A percentile compares a stretch with the other conserved stretches of the same genome.
These are phyloP conservation scores for Herpotrichia juniperi DNA, from an alignment of 2,329 filamentous ascomycete species.

Conservation along the genomic window DNA sequence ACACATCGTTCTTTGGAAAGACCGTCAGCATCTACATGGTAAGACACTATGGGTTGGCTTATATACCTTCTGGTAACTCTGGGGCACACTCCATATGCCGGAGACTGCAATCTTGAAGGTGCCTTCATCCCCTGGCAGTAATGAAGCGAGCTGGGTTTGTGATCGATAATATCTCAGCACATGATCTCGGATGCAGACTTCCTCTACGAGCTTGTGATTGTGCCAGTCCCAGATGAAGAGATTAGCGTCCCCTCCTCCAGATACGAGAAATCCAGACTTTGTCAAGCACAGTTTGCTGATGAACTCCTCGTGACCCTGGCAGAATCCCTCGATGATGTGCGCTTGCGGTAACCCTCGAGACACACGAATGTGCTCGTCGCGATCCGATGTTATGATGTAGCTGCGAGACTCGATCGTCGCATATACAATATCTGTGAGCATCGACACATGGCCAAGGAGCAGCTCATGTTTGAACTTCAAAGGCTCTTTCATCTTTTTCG, in stretches of 20 bases:
- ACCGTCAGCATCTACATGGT: background rate
- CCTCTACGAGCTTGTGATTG: slow-evolving; percentile 59
- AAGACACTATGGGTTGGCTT: slow-evolving; percentile 27
- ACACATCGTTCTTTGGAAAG: slow-evolving; percentile 22
- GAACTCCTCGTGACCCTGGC: slow-evolving; percentile 86
- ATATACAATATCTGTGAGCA: slow-evolving; percentile 78
- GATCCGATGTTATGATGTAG: slow-evolving; percentile 71
- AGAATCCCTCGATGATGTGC: slow-evolving; percentile 88
- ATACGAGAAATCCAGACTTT: slow-evolving; percentile 70
- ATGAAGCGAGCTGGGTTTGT: slow-evolving; percentile 18
- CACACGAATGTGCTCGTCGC: slow-evolving; percentile 85
- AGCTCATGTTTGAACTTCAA: slow-evolving; percentile 74
- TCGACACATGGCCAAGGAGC: slow-evolving; percentile 90
- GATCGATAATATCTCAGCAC: slow-evolving; percentile 25
- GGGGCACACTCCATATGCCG: slow-evolving; percentile 55
- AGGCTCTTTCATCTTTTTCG: slow-evolving; percentile 54
- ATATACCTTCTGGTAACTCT: slow-evolving; percentile 46
- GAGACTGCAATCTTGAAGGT: slow-evolving; percentile 54
- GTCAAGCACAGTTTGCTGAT: slow-evolving; percentile 77
- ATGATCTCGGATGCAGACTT: slow-evolving; percentile 50
- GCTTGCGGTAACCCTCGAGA: slow-evolving; percentile 82
- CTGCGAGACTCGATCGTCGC: slow-evolving; percentile 56
- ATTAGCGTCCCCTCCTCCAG: slow-evolving; percentile 83
- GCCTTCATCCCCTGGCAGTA: slow-evolving; percentile 14
- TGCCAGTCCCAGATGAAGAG: slow-evolving; percentile 86